Evolutionary conservation across 257 asterid genomes (phyloP).

Genomic region (Gynochthodes officinalis): DNA sequence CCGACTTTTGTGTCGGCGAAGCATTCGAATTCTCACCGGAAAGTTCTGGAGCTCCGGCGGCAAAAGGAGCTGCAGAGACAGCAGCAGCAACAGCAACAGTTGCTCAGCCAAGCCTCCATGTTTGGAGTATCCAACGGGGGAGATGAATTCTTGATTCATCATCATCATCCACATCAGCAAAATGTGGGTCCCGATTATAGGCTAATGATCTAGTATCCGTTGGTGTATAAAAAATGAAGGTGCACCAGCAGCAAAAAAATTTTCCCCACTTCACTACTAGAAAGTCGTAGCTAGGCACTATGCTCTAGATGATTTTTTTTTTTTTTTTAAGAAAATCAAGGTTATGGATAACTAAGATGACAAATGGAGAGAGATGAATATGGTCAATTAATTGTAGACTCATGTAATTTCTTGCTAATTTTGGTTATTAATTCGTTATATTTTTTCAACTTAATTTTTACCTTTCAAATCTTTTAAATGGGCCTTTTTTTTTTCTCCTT

Average conservation of each 20-base stretch:
- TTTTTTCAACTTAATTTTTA: not conserved
- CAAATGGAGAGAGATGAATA: slow-evolving; percentile 28
- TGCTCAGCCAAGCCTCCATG: slow-evolving; percentile 54
- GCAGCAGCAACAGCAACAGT: slow-evolving; percentile 41
- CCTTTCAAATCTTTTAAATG: not conserved
- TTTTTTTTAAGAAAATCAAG: no score
- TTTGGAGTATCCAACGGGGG: slow-evolving; percentile 66
- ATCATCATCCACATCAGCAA: slow-evolving; percentile 46
- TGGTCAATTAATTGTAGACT: slow-evolving; percentile 38
- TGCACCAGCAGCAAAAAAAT: slow-evolving; percentile 2
- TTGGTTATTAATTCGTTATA: slow-evolving; percentile 21
- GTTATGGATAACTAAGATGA: slow-evolving; percentile 5
- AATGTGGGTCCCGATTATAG: slow-evolving; percentile 62
- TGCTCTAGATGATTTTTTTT: slow-evolving; percentile 34
- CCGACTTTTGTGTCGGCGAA: slow-evolving; percentile 73
- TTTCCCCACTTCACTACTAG: slow-evolving; percentile 11
- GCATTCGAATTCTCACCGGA: slow-evolving; percentile 97
- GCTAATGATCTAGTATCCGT: slow-evolving; percentile 58
- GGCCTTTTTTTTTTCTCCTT: not conserved
- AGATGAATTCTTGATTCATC: slow-evolving; percentile 80
- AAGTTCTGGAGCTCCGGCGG: slow-evolving; percentile 89
- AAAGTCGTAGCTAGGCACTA: slow-evolving; percentile 1
- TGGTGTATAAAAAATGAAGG: slow-evolving; percentile 8
- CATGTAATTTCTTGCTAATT: slow-evolving; percentile 38
- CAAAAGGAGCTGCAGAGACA: slow-evolving; percentile 71